phyloP scores from a whole-genome alignment of 139 green algal genomes.

The Klebsormidium nitens region DNA sequence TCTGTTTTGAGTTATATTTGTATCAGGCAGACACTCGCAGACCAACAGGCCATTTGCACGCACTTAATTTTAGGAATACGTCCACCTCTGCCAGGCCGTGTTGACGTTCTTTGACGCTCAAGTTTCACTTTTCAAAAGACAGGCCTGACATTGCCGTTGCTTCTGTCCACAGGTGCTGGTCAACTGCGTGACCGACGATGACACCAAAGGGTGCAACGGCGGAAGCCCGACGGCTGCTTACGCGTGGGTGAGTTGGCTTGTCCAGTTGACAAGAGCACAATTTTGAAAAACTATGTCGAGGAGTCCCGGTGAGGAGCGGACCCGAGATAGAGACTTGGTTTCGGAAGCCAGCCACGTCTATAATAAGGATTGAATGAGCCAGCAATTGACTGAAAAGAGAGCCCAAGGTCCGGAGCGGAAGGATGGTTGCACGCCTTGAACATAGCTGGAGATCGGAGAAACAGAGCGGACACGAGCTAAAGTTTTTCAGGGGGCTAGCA shows the following conservation, averaged over 20 bases:
- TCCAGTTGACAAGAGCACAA: not conserved
- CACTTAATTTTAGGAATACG: not conserved
- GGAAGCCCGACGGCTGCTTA: slow-evolving; percentile 30
- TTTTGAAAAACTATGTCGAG: too few relatives aligned
- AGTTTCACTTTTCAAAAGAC: not conserved
- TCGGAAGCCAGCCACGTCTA: not conserved
- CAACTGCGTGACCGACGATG: slow-evolving; percentile 62
- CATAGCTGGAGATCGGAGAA: too few relatives aligned
- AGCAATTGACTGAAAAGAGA: not conserved
- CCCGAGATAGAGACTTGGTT: slow-evolving; percentile 3
- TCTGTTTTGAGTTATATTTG: too few relatives aligned
- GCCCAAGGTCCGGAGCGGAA: not conserved
- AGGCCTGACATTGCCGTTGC: not conserved
- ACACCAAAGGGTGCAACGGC: slow-evolving; percentile 28
- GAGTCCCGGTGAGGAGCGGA: too few relatives aligned
- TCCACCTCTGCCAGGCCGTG: not conserved
- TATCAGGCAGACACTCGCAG: too few relatives aligned
- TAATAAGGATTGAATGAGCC: not conserved
- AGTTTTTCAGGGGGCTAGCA: too few relatives aligned
- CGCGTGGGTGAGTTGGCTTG: slow-evolving; percentile 8
- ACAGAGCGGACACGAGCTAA: too few relatives aligned
- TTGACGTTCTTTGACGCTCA: not conserved
- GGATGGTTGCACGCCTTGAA: not conserved
- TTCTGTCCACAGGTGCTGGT: slow-evolving; percentile 73
- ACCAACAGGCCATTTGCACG: not conserved